Conservation (phyloP, 805 yeast species). For the Saccharomycopsis schoenii region DNA sequence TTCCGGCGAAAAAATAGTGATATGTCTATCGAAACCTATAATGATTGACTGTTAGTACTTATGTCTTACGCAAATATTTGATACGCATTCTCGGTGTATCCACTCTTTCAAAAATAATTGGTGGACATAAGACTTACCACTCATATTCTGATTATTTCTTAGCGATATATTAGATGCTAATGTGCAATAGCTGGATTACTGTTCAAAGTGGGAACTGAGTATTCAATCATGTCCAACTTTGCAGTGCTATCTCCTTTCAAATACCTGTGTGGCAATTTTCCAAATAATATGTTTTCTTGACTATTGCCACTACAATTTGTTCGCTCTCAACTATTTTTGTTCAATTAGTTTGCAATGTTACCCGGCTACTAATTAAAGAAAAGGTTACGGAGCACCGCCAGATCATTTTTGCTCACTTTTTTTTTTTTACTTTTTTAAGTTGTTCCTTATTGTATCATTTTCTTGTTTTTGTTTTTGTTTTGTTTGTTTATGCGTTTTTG, state of each 20-base stretch:
- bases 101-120: background rate
- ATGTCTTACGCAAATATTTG: background rate
- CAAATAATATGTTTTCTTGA: background rate
- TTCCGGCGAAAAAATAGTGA: constrained; percentile 96
- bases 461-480: no score
- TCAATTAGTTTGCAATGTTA: background rate
- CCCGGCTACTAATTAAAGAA: background rate
- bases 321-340: background rate
- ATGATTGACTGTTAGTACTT: constrained; percentile 20
- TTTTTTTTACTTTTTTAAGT: background rate
- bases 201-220: no score
- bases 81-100: no score
- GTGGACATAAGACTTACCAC: background rate
- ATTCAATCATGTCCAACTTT: no score
- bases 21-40: constrained; percentile 98
- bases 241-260: no score
- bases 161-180: background rate
- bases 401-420: background rate
- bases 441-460: background rate
- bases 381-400: background rate
- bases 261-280: background rate
- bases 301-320: background rate
- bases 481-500: no score
- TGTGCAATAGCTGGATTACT: background rate
- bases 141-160: background rate